Evolutionary conservation across 805 yeast genomes (phyloP), one percentile per base, ranked within the genome.

Genomic region (Schwanniomyces sp.): DNA sequence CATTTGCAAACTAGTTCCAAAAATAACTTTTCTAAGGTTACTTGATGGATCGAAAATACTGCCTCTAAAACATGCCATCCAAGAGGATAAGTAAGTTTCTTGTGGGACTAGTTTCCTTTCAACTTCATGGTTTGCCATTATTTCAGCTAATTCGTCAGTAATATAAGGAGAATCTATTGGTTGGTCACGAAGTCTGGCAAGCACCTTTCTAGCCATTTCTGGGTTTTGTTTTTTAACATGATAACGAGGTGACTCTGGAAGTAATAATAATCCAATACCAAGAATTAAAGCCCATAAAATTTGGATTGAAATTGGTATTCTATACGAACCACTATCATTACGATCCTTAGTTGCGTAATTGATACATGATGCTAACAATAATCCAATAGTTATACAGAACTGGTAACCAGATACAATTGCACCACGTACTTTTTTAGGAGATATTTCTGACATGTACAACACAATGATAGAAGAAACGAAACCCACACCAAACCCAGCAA

Each of bases 1-100:
- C 17, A 88, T 85, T 67, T 89, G 96, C 26, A 86, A 55, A 4
- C 75, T 66, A 47, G 82, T 76, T 45, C 95, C 95, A 32, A 79
- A 64, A 52, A 66, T 59, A 10, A 68, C 61, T 51, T 83, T 66
- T 45, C 78, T 82, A 59, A 78, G 76, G 51, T 76, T 70, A 48
- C 72, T 63, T 45, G 72, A 71, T 40, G 69, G 63, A 16, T 44
- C 24, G 25, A 42, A 29, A 5, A 44, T 4, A 34, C 78, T 80
- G 45, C 71, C 74, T 8, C 59, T 57, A 25, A 44, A 44, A 26
- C 47, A 44, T 4, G 43, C 43, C n/a, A 47, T 74, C 62, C 40
- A 76, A 55, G 18, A 59, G 49, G 48, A 44, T 52, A 34, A 62
- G 53, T 29, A 44, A 24, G 12, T 32, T 5, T 38, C 39, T n/a